phyloP scores from a whole-genome alignment of 345 rosid genomes.

The Murraya koenigii region DNA sequence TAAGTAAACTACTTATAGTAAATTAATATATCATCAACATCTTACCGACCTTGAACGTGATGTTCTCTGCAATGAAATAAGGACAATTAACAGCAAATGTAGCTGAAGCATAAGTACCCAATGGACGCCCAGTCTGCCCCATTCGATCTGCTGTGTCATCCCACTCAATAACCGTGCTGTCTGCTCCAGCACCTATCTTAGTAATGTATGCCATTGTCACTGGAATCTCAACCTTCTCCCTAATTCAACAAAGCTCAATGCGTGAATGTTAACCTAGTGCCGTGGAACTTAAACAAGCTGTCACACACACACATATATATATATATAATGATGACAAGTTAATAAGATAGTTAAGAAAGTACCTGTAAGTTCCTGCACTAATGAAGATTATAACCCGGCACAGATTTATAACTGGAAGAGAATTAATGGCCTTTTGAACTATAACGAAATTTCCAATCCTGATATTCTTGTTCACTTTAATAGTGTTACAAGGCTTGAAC shows the following conservation, averaged over 20 bases:
- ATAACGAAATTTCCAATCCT: constrained; percentile 18
- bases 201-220: constrained; percentile 38
- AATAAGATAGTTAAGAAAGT: neutral
- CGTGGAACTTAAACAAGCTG: neutral
- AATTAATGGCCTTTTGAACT: constrained; percentile 33
- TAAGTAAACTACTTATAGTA: too few species aligned
- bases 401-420: constrained; percentile 34
- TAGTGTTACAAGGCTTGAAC: constrained; percentile 32
- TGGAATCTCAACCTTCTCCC: constrained; percentile 51
- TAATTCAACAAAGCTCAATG: constrained; percentile 4
- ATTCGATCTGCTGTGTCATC: constrained; percentile 37
- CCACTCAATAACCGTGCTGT: constrained; percentile 38
- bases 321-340: too few species aligned
- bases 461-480: constrained; percentile 28
- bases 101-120: constrained; percentile 48
- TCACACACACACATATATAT: too few species aligned
- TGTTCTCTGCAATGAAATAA: constrained; percentile 45
- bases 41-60: constrained; percentile 44
- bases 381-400: constrained; percentile 36
- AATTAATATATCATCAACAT: neutral
- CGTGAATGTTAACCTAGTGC: neutral
- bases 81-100: constrained; percentile 47
- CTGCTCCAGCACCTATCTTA: constrained; percentile 40
- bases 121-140: constrained; percentile 26
- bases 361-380: constrained; percentile 42